phyloP scores from a whole-genome alignment of 176 grass and related monocot species.

The Thinopyrum elongatum region DNA sequence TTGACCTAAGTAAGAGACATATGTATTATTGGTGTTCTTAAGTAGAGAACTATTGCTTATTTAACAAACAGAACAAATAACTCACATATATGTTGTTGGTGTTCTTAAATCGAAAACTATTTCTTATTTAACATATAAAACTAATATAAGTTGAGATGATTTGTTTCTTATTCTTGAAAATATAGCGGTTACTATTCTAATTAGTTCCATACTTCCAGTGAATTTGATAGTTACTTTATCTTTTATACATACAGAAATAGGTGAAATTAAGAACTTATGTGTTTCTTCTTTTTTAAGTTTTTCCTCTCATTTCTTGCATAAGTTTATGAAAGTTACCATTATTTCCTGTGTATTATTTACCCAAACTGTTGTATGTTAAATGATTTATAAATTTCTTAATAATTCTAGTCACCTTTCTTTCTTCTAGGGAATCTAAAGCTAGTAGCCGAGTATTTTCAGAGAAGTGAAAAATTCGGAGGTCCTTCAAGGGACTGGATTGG shows the following conservation, averaged over 20 bases:
- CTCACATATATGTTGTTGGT: neutral
- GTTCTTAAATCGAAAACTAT: neutral
- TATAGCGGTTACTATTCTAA: neutral
- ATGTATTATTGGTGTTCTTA: neutral
- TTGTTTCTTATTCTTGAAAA: slow-evolving; percentile 2
- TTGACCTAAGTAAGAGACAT: slow-evolving; percentile 87
- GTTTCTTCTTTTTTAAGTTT: neutral
- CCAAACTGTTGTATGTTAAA: slow-evolving; percentile 4
- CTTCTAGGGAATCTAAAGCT: slow-evolving; percentile 77
- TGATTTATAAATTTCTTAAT: neutral
- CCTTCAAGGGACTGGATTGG: slow-evolving; percentile 95
- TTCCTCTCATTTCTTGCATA: neutral
- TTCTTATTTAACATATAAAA: neutral
- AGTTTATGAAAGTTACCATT: neutral
- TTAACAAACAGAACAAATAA: neutral
- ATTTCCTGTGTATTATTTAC: neutral
- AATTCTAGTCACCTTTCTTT: slow-evolving; percentile 13
- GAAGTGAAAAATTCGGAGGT: slow-evolving; percentile 83
- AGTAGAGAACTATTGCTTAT: neutral
- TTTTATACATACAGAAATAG: neutral
- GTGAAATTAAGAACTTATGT: neutral
- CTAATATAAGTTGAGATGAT: neutral
- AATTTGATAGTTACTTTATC: neutral
- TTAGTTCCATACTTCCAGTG: slow-evolving; percentile 7
- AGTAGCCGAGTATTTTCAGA: slow-evolving; percentile 91